A percentile compares a stretch with the other conserved stretches of the same genome.
These are phyloP conservation scores for Colletotrichum chlorophyti DNA, from an alignment of 2,329 filamentous ascomycete species.

Conservation along the genomic window DNA sequence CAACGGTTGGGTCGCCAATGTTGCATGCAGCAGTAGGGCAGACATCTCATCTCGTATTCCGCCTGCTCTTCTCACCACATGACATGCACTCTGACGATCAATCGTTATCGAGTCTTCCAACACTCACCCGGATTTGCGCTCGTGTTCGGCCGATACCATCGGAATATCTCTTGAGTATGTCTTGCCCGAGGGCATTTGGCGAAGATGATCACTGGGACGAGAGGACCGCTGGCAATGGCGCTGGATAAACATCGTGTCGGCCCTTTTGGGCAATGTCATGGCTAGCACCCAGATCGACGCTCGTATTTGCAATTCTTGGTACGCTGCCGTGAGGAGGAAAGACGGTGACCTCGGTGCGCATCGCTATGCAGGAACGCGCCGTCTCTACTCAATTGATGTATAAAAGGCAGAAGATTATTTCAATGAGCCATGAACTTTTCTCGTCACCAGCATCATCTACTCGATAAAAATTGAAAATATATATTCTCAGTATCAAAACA, in stretches of 20 bases:
- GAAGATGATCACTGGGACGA: neutral
- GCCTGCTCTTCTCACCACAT: neutral
- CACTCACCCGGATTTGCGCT: too few species aligned
- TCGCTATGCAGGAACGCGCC: too few species aligned
- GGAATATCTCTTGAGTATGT: too few species aligned
- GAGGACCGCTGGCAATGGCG: too few species aligned
- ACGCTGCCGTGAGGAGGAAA: neutral
- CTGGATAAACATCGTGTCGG: neutral
- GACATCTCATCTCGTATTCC: constrained; percentile 17
- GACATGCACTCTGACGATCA: too few species aligned
- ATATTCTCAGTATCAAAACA: too few species aligned
- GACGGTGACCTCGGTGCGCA: neutral
- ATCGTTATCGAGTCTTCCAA: too few species aligned
- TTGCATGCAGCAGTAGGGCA: constrained; percentile 16
- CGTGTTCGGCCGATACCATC: neutral
- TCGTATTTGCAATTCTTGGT: constrained; percentile 2
- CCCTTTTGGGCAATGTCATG: constrained; percentile 2
- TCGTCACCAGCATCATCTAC: too few species aligned
- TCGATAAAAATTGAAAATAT: too few species aligned
- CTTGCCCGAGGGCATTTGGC: neutral
- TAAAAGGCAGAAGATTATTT: too few species aligned
- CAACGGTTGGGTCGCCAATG: neutral
- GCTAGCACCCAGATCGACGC: neutral
- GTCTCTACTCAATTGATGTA: too few species aligned
- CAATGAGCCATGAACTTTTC: neutral